Base-by-base conservation (phyloP, 2,329 filamentous ascomycete genomes). In the Diaporthe citrichinensis region DNA sequence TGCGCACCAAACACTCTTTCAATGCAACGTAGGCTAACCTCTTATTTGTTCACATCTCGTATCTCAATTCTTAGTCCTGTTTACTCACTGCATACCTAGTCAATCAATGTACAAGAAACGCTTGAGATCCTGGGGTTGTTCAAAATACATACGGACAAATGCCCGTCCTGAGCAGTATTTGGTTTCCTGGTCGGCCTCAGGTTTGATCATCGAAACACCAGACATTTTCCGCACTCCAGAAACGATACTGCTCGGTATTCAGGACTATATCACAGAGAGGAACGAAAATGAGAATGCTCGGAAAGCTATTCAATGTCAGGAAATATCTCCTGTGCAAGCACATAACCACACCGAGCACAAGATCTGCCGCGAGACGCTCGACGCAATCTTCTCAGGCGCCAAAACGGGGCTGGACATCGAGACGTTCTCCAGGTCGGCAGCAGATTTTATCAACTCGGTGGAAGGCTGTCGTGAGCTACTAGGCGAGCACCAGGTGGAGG, bases 21-120 rank as follows among this genome's bases (percentile, higher is more conserved):
- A 57, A 49, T 59, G 68, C 55, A 36, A 71, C 55, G 68, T 71
- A 23, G 7, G 53, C 28, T 25, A 15, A 15, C 28, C 34, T 57
- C n/a, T 17, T 17, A 14, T 12, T 7, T 17, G 9, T 49, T 3
- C 23, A 14, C 10, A 0, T 39, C 14, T 3, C 15, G 5, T 14
- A 4, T 39, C 39, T 55, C 17, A 17, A 17, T 36, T 20, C 10
- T 31, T 31, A 34, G 3, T 41, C 2, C 0, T 31, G 14, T 46
- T 39, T 34, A n/a, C 62, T 68, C 7, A 49, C 12, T 15, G 23
- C 31, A 36, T 9, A 7, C 23, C 9, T 59, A 71, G 53, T 8
- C 53, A 36, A 39, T 31, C 39, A 49, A 71, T 71, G 68, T 71
- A 71, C 55, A 71, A 71, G 23, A 59, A 46, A 31, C 53, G 53